Conservation (phyloP, 2,329 filamentous ascomycete species). For the Penicillium palitans region DNA sequence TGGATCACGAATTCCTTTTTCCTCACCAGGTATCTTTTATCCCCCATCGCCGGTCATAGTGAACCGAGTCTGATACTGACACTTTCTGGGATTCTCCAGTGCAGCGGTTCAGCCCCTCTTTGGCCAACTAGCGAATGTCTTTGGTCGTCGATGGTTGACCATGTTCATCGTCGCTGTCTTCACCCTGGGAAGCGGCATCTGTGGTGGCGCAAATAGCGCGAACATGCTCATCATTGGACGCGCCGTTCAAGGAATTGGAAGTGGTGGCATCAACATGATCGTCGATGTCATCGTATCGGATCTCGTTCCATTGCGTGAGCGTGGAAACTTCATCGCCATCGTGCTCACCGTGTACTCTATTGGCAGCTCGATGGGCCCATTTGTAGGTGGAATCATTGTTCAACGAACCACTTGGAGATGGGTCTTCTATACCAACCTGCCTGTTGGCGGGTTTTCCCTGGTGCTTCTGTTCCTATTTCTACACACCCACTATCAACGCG, state of each 20-base stretch:
- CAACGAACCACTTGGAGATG: slow-evolving; percentile 29
- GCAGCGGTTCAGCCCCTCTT: slow-evolving; percentile 49
- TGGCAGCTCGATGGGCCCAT: slow-evolving; percentile 41
- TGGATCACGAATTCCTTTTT: slow-evolving; percentile 27
- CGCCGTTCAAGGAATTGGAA: slow-evolving; percentile 53
- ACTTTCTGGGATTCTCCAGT: not conserved
- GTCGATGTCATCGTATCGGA: slow-evolving; percentile 54
- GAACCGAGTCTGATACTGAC: not conserved
- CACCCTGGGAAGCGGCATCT: not conserved
- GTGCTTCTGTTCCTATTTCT: slow-evolving; percentile 43
- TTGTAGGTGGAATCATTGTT: slow-evolving; percentile 23
- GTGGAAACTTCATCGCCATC: slow-evolving; percentile 46
- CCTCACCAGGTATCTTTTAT: not conserved
- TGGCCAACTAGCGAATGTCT: slow-evolving; percentile 53
- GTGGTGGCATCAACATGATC: slow-evolving; percentile 46
- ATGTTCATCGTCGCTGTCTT: slow-evolving; percentile 45
- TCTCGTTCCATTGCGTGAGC: slow-evolving; percentile 51
- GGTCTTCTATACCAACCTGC: slow-evolving; percentile 31
- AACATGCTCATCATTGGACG: not conserved
- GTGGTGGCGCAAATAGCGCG: not conserved
- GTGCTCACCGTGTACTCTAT: slow-evolving; percentile 44
- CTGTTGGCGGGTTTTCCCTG: slow-evolving; percentile 18
- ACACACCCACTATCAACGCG: slow-evolving; percentile 39
- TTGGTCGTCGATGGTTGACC: slow-evolving; percentile 49
- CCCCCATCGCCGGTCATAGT: not conserved